phyloP scores from a whole-genome alignment of 2,329 filamentous ascomycete genomes.

The Karstenula rhodostoma region DNA sequence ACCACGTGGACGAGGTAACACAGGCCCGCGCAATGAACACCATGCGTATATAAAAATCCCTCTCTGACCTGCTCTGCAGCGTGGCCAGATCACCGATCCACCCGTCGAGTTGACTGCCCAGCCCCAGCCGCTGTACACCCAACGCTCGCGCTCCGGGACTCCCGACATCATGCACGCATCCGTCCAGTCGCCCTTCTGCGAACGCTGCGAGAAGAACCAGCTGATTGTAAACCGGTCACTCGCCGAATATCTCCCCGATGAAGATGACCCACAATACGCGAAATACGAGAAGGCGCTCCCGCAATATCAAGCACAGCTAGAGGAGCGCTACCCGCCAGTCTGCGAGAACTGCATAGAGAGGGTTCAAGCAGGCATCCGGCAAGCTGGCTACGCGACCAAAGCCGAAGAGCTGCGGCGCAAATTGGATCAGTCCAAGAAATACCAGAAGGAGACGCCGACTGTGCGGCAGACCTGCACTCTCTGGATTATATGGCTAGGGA shows the following conservation, averaged over 20 bases:
- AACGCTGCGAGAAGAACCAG: conserved; percentile 87
- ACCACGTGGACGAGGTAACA: conserved; percentile 83
- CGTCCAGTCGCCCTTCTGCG: conserved; percentile 67
- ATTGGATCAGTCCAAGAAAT: conserved; percentile 66
- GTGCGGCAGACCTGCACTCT: conserved; percentile 55
- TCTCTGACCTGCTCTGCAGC: conserved; percentile 58
- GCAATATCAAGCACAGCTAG: conserved; percentile 74
- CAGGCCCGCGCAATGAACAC: conserved; percentile 9
- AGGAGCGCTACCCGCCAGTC: conserved; percentile 86
- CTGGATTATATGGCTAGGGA: conserved; percentile 56
- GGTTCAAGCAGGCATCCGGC: conserved; percentile 73
- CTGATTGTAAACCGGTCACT: conserved; percentile 78
- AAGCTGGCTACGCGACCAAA: conserved; percentile 81
- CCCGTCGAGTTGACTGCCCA: conserved; percentile 62
- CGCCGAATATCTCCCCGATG: conserved; percentile 77
- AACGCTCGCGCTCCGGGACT: conserved; percentile 36
- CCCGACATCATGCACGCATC: conserved; percentile 31
- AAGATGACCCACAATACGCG: conserved; percentile 71
- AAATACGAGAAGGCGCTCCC: conserved; percentile 74
- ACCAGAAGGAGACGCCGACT: conserved; percentile 27
- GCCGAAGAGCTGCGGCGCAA: conserved; percentile 80
- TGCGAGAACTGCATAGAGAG: conserved; percentile 81
- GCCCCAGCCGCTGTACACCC: conserved; percentile 25
- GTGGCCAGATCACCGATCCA: conserved; percentile 89
- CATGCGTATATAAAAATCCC: conserved; percentile 6